Conservation (phyloP, 345 rosid genomes). For the Populus simonii region DNA sequence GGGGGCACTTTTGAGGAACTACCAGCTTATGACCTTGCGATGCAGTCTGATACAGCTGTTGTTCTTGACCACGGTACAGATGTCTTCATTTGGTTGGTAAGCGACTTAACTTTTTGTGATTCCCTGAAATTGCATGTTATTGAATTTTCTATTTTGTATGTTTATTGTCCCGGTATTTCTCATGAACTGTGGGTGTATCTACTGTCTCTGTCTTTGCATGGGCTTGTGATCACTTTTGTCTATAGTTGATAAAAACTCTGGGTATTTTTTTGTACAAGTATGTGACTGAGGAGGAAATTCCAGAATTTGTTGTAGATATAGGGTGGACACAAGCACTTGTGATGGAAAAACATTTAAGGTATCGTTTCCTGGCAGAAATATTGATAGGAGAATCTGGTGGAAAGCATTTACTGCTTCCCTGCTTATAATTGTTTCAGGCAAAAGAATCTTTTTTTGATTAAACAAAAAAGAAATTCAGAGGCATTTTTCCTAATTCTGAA, state of each 20-base stretch:
- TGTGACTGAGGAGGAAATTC: neutral
- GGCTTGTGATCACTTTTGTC: neutral
- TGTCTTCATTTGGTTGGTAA: slow-evolving; percentile 96
- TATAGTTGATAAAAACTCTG: neutral
- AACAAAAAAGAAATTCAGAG: neutral
- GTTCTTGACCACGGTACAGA: slow-evolving; percentile 98
- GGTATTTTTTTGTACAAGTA: neutral
- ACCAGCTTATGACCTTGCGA: slow-evolving; percentile 84
- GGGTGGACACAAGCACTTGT: neutral
- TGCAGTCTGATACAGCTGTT: slow-evolving; percentile 97
- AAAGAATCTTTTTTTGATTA: neutral
- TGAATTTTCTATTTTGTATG: neutral
- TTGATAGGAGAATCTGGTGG: neutral
- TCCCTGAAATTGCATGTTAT: neutral
- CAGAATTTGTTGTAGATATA: neutral
- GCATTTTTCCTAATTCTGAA: neutral
- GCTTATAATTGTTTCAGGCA: neutral
- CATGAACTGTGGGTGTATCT: slow-evolving; percentile 3
- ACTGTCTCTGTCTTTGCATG: neutral
- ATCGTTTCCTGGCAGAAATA: neutral
- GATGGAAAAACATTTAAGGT: neutral
- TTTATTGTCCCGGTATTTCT: slow-evolving; percentile 3
- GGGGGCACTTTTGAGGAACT: slow-evolving; percentile 97
- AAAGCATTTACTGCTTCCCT: neutral
- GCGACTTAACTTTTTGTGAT: slow-evolving; percentile 20